Conservation (phyloP, 2,329 filamentous ascomycete genomes). For the Teratosphaeria zuluensis region DNA sequence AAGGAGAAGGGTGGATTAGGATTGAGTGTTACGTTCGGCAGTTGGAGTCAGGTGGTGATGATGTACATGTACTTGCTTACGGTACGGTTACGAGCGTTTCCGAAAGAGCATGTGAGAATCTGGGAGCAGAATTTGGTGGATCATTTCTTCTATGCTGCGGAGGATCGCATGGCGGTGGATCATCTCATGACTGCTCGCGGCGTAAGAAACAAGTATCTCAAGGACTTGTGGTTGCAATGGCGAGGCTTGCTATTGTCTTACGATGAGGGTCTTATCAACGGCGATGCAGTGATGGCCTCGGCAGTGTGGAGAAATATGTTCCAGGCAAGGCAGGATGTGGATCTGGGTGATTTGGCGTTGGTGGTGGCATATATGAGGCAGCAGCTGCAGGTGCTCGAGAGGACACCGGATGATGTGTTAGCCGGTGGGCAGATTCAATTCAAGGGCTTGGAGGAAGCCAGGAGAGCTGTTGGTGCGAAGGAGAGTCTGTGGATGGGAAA, state of each 20-base stretch:
- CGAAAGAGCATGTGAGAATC: slow-evolving; percentile 53
- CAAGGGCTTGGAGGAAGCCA: slow-evolving; percentile 33
- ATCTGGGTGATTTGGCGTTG: slow-evolving; percentile 50
- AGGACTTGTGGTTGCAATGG: slow-evolving; percentile 91
- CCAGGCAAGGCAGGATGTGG: slow-evolving; percentile 56
- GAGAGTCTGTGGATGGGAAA: slow-evolving; percentile 15
- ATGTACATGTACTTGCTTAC: slow-evolving; percentile 90
- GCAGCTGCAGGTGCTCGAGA: slow-evolving; percentile 45
- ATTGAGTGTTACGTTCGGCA: slow-evolving; percentile 79
- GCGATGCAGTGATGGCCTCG: slow-evolving; percentile 66
- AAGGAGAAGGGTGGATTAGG: slow-evolving; percentile 40
- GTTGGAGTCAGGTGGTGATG: slow-evolving; percentile 93
- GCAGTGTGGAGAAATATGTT: slow-evolving; percentile 93
- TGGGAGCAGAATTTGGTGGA: slow-evolving; percentile 90
- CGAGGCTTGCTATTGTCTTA: slow-evolving; percentile 75
- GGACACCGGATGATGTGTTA: slow-evolving; percentile 43
- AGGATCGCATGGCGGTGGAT: slow-evolving; percentile 70
- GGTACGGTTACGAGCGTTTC: slow-evolving; percentile 71
- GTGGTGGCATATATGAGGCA: slow-evolving; percentile 56
- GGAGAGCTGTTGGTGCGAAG: slow-evolving; percentile 20
- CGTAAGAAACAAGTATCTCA: slow-evolving; percentile 54
- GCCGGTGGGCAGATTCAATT: slow-evolving; percentile 42
- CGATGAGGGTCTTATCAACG: slow-evolving; percentile 68
- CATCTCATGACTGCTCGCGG: slow-evolving; percentile 55
- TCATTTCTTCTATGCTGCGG: slow-evolving; percentile 87